These are phyloP conservation scores for Bryum argenteum DNA, from an alignment of 225 moss, liverwort and hornwort species.

Conservation along the genomic window DNA sequence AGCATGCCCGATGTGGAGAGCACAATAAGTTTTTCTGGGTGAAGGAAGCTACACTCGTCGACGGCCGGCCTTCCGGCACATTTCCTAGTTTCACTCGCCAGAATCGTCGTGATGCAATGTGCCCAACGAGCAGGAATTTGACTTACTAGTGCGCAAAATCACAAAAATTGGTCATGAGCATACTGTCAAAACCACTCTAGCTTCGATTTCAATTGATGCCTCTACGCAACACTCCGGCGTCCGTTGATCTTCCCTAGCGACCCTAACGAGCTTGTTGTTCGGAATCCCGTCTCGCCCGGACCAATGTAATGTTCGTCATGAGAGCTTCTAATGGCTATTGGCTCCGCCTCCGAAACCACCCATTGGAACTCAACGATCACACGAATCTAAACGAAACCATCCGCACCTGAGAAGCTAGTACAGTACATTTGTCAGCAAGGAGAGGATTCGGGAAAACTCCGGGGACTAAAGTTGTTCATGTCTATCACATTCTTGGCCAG, in stretches of 20 bases:
- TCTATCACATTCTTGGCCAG: constrained; percentile 7
- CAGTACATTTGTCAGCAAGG: background rate
- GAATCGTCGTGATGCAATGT: constrained; percentile 5
- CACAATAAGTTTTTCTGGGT: background rate
- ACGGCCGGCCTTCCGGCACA: constrained; percentile 1
- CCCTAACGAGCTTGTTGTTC: background rate
- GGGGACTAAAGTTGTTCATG: constrained; percentile 5
- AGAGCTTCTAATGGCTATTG: background rate
- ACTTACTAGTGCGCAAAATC: background rate
- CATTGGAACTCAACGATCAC: constrained; percentile 3
- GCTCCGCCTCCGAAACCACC: constrained; percentile 4
- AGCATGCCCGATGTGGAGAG: constrained; percentile 30
- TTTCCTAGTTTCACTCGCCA: background rate
- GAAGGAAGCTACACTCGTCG: background rate
- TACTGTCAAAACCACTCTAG: constrained; percentile 3
- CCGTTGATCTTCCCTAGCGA: background rate
- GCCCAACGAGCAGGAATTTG: background rate
- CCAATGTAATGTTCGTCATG: constrained; percentile 25
- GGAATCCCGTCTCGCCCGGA: constrained; percentile 26
- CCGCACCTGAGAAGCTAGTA: constrained; percentile 12
- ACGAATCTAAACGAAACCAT: constrained; percentile 16
- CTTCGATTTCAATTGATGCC: constrained; percentile 13
- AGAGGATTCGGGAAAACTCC: background rate
- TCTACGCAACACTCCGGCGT: background rate
- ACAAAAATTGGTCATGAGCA: constrained; percentile 3